A percentile compares a stretch with the other conserved stretches of the same genome.
phyloP scores from a whole-genome alignment of 2,329 filamentous ascomycete species.

The Aspergillus ibericus region DNA sequence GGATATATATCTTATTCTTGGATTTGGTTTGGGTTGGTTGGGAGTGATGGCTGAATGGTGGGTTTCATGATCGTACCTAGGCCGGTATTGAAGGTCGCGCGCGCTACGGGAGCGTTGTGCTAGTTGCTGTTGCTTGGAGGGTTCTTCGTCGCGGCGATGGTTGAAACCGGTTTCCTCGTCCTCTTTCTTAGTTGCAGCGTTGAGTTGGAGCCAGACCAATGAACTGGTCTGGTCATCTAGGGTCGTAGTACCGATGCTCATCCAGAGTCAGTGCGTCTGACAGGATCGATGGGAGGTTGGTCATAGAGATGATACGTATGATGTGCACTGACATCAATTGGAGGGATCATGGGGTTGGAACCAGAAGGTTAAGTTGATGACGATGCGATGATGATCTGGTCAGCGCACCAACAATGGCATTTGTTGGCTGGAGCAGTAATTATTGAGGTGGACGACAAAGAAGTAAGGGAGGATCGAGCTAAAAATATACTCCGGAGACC shows the following conservation, averaged over 20 bases:
- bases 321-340: background rate
- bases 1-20: too few species aligned
- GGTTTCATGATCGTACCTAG: too few species aligned
- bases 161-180: background rate
- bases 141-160: too few species aligned
- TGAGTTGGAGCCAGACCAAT: background rate
- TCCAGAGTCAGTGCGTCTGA: background rate
- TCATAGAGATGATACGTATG: slow-evolving; percentile 4
- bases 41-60: too few species aligned
- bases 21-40: too few species aligned
- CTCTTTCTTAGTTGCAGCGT: too few species aligned
- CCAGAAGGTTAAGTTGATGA: background rate
- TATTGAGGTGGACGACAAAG: background rate
- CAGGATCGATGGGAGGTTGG: background rate
- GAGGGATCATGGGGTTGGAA: background rate
- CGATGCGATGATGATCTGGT: background rate
- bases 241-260: background rate
- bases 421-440: background rate
- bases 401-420: background rate
- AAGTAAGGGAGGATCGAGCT: background rate
- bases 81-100: too few species aligned
- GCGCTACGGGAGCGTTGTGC: too few species aligned
- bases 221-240: background rate
- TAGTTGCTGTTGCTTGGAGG: too few species aligned
- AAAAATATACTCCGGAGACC: background rate